Evolutionary conservation across 1,284 basidiomycete species (phyloP).

Genomic region (Tremellales sp.): DNA sequence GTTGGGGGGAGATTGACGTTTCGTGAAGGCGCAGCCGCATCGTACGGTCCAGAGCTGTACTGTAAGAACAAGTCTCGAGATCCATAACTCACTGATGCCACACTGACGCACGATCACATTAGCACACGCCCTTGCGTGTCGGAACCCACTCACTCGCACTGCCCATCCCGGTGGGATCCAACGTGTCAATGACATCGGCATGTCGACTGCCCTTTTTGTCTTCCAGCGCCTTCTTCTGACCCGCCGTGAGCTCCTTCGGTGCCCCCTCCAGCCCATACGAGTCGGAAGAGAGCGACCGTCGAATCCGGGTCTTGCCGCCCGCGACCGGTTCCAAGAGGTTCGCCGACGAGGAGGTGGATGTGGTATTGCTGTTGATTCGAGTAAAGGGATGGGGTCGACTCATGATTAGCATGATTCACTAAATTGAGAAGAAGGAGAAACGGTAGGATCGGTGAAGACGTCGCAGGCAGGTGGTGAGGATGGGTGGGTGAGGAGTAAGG

Average conservation of each 20-base stretch:
- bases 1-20: slow-evolving; percentile 36
- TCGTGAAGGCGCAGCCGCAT: slow-evolving; percentile 48
- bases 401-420: not conserved
- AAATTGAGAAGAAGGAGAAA: not conserved
- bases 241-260: slow-evolving; percentile 23
- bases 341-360: slow-evolving; percentile 24
- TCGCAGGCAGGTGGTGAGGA: no score
- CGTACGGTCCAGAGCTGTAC: slow-evolving; percentile 45
- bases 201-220: slow-evolving; percentile 44
- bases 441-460: no score
- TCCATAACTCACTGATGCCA: slow-evolving; percentile 45
- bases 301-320: slow-evolving; percentile 14
- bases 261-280: slow-evolving; percentile 26
- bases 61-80: slow-evolving; percentile 4
- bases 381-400: slow-evolving; percentile 4
- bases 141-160: slow-evolving; percentile 35
- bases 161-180: slow-evolving; percentile 49
- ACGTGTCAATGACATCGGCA: slow-evolving; percentile 48
- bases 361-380: slow-evolving; percentile 19
- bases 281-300: slow-evolving; percentile 37
- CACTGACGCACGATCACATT: slow-evolving; percentile 26
- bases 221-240: slow-evolving; percentile 32
- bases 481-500: no score
- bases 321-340: slow-evolving; percentile 17
- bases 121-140: not conserved